Percentiles rank a stretch among this genome's conserved stretches.
Conservation (phyloP, 2,329 filamentous ascomycete species). For the Pseudogymnoascus sp. region DNA sequence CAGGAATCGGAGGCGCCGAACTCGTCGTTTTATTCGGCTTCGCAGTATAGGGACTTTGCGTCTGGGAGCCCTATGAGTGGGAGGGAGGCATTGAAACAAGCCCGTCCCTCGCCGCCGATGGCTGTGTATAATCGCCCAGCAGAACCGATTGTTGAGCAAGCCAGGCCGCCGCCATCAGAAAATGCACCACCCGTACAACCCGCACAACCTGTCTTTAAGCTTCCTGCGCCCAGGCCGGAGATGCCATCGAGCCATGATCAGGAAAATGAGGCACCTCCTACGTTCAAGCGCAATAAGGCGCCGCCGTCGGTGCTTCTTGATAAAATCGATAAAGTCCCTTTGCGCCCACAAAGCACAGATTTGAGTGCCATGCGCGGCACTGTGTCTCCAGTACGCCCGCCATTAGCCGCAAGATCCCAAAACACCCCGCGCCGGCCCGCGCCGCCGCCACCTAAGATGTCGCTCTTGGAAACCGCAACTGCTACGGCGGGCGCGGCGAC, state of each 20-base stretch:
- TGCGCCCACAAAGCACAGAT: conserved; percentile 41
- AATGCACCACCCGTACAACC: conserved; percentile 33
- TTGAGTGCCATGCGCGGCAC: conserved; percentile 30
- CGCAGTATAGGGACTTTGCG: conserved; percentile 26
- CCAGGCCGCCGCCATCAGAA: conserved; percentile 34
- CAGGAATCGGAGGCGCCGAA: conserved; percentile 25
- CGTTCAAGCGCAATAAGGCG: conserved; percentile 45
- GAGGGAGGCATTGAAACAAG: background rate
- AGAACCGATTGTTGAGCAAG: conserved; percentile 24
- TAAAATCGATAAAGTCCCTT: conserved; percentile 39
- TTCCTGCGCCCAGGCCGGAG: conserved; percentile 45
- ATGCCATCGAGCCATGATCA: conserved; percentile 64
- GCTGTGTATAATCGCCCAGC: background rate
- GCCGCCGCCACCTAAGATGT: conserved; percentile 89
- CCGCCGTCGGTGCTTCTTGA: conserved; percentile 21
- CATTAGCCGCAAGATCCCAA: conserved; percentile 43
- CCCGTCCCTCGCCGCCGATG: background rate
- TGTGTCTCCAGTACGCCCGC: conserved; percentile 47
- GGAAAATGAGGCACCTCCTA: conserved; percentile 71
- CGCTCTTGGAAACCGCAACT: conserved; percentile 84
- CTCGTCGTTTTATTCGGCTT: conserved; percentile 26
- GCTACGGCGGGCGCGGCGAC: conserved; percentile 71
- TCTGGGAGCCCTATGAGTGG: conserved; percentile 44
- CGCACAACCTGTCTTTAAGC: conserved; percentile 47
- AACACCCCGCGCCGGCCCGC: conserved; percentile 73